Evolutionary conservation across 805 yeast species (phyloP).

Genomic region (Saccharomyces eubayanus): DNA sequence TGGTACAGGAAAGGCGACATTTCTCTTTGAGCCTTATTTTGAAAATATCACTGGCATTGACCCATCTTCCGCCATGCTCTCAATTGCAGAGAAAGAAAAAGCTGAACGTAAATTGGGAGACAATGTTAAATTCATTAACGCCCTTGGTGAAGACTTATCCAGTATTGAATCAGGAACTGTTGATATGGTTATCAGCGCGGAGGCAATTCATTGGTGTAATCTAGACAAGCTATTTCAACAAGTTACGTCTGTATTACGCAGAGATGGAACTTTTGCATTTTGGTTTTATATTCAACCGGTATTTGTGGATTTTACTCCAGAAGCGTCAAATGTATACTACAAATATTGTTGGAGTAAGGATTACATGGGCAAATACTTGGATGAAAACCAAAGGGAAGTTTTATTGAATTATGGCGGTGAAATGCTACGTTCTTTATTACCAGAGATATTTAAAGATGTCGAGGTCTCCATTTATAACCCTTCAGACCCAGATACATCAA

Average conservation of each 20-base stretch:
- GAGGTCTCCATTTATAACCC: conserved; percentile 31
- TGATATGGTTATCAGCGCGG: conserved; percentile 60
- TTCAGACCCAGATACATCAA: conserved; percentile 7
- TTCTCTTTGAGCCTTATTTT: conserved; percentile 31
- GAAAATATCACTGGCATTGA: conserved; percentile 48
- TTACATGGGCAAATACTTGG: conserved; percentile 61
- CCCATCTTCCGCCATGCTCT: conserved; percentile 45
- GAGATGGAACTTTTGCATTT: conserved; percentile 57
- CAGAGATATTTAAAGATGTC: conserved; percentile 36
- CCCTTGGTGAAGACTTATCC: conserved; percentile 5
- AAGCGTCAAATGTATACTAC: conserved; percentile 48
- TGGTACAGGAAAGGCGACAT: conserved; percentile 63
- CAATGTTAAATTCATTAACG: background rate
- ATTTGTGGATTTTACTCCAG: conserved; percentile 40
- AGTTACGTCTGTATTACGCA: conserved; percentile 41
- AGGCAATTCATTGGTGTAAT: conserved; percentile 71
- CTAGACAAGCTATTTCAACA: conserved; percentile 43
- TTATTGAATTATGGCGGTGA: conserved; percentile 10
- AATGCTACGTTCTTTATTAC: conserved; percentile 11
- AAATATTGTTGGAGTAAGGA: conserved; percentile 44
- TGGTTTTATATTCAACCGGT: conserved; percentile 70
- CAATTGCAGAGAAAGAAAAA: background rate
- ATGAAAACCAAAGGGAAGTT: conserved; percentile 56
- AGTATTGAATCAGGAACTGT: conserved; percentile 28
- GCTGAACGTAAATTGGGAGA: background rate